Conservation (phyloP, 108 stramenopile genomes). For the Nitzschia putrida region DNA sequence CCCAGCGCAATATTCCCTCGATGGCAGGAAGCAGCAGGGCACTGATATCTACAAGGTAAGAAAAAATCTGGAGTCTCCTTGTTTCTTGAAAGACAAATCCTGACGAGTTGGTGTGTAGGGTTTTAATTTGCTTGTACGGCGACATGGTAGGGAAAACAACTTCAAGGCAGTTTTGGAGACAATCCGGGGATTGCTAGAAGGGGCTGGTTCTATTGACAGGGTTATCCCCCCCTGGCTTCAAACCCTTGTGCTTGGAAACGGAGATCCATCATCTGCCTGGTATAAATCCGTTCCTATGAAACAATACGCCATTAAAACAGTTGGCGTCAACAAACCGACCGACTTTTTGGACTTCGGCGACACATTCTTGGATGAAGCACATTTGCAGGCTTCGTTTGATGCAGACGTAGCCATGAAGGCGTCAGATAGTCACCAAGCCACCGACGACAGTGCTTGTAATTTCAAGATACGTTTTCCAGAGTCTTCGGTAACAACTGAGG, state of each 20-base stretch:
- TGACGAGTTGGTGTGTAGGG: conserved; percentile 38
- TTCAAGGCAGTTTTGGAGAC: conserved; percentile 94
- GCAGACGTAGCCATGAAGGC: conserved; percentile 50
- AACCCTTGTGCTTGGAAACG: conserved; percentile 86
- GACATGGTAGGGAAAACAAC: conserved; percentile 92
- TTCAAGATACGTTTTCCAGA: conserved; percentile 62
- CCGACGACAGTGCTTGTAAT: conserved; percentile 37
- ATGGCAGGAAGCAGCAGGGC: conserved; percentile 60
- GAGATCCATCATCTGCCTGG: conserved; percentile 77
- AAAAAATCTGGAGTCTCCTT: neutral
- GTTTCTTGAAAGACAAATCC: neutral
- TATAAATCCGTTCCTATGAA: conserved; percentile 68
- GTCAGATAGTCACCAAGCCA: conserved; percentile 1
- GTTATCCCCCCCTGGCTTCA: conserved; percentile 93
- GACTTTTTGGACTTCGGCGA: conserved; percentile 87
- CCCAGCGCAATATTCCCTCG: conserved; percentile 82
- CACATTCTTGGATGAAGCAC: conserved; percentile 79
- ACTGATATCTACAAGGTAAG: conserved; percentile 54
- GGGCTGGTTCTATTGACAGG: conserved; percentile 71
- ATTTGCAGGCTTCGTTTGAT: conserved; percentile 72
- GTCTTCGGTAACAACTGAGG: neutral
- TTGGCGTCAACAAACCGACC: conserved; percentile 68
- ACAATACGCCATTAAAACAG: conserved; percentile 67
- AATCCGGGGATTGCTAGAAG: conserved; percentile 79
- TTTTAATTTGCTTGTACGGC: conserved; percentile 88